Base-by-base conservation (phyloP, 1,139 yeast species). In the Protomyces inundatus region DNA sequence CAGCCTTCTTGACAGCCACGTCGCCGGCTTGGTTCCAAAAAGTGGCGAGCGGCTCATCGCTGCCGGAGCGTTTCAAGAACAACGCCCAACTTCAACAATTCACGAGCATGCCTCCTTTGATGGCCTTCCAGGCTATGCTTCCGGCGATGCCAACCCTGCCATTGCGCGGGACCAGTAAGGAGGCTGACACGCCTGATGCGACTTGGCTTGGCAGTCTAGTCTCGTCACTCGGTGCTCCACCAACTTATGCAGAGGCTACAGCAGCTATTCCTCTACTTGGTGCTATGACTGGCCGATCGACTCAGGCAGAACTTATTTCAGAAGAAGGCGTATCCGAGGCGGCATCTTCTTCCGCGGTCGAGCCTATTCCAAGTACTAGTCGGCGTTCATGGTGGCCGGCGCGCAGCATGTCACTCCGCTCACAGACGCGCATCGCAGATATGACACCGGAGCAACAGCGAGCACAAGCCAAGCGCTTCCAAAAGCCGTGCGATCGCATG, bases 391-490 rank as follows among this genome's bases (percentile, higher is more conserved):
- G 46, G 46, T 40, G 46, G 46, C 46, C 46, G n/a, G 16, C 16
- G 6, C 9, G n/a, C 14, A 10, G 16, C 5, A 46, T 12, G 16
- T 6, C 61, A 10, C 39, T 48, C 23, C 61, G 61, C 36, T 36
- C 45, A 23, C 61, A 56, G 30, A 53, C 46, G 40, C 45, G 61
- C n/a, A 42, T 56, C 12, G 61, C 52, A 7, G 61, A 48, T 7
- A 48, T 56, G 61, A 56, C 61, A 12, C 61, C 61, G 10, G 61
- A 45, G 32, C 54, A 56, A 48, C 61, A 56, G 40, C 36, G 61
- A 10, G 61, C 54, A n/a, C 61, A 56, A 32, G 61, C 51, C 12
- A 50, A 36, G 32, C 39, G 53, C 10, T 56, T 56, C 23, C 61
- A 56, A 54, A 56, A 56, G 48, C 53, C 61, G 12, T 53, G 54